phyloP scores from a whole-genome alignment of 805 yeast species.

The Saturnispora bothae region DNA sequence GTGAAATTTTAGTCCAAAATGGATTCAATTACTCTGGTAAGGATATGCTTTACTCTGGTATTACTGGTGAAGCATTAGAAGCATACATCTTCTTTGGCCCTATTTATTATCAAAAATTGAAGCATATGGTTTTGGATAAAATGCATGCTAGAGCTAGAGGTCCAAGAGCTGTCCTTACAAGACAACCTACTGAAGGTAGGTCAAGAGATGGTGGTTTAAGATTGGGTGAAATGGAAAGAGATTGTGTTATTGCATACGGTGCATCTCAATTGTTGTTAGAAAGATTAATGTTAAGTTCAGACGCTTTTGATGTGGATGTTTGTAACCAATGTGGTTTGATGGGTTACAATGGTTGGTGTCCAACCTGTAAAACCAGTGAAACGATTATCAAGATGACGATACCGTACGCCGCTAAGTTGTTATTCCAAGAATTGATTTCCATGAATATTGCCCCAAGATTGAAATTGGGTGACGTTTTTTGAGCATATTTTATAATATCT shows the following conservation, averaged over 20 bases:
- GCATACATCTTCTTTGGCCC: slow-evolving; percentile 99
- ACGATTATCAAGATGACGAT: slow-evolving; percentile 85
- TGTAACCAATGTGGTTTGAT: slow-evolving; percentile 91
- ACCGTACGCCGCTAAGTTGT: slow-evolving; percentile 96
- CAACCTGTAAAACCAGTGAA: slow-evolving; percentile 87
- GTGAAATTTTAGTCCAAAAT: slow-evolving; percentile 74
- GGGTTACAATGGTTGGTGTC: slow-evolving; percentile 98
- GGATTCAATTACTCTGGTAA: slow-evolving; percentile 95
- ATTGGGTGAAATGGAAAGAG: slow-evolving; percentile 99
- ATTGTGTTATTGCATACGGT: slow-evolving; percentile 98
- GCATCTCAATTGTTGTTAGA: slow-evolving; percentile 91
- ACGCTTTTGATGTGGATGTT: slow-evolving; percentile 94
- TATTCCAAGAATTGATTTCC: slow-evolving; percentile 95
- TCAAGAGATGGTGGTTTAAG: slow-evolving; percentile 98
- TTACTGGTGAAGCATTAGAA: slow-evolving; percentile 93
- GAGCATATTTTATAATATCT: too few species aligned
- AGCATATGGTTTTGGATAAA: slow-evolving; percentile 97
- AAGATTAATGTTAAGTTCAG: slow-evolving; percentile 92
- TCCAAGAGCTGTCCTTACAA: slow-evolving; percentile 93
- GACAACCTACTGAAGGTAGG: slow-evolving; percentile 99
- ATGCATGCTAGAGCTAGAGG: slow-evolving; percentile 99
- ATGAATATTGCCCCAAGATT: slow-evolving; percentile 98
- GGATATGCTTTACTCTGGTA: slow-evolving; percentile 95
- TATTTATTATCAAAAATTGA: slow-evolving; percentile 92
- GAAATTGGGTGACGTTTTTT: slow-evolving; percentile 78